Evolutionary conservation across 2,329 filamentous ascomycete species (phyloP), one percentile per base, ranked within the genome.

Genomic region (Gremmenia infestans): DNA sequence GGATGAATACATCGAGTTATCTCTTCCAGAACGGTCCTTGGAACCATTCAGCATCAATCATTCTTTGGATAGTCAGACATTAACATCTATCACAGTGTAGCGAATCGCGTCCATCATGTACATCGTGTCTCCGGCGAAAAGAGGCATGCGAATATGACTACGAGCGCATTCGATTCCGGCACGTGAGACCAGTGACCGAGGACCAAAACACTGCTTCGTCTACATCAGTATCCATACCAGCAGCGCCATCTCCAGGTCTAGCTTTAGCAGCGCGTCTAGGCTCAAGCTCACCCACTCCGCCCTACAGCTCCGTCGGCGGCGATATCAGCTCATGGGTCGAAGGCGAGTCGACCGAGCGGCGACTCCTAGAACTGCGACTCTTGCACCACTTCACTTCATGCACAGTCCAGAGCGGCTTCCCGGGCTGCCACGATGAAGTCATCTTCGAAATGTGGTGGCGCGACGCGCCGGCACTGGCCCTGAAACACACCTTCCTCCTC

Each of bases 311-410:
- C 12, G 15, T 37, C 28, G 43, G 43, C 7, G 40, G 43, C 7
- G 40, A 47, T 46, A 22, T 52, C 47, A 48, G 42, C 7, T 37
- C 39, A 1, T 15, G 8, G 9, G 5, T 52, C 15, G 35, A 36
- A 12, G 9, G 32, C 12, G 52, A 56, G 5, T 45, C 52, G 22
- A 53, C 17, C 19, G 49, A 52, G 11, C 49, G 58, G 4, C 55
- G 51, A 5, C 46, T 64, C 7, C 54, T 66, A 23, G 64, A 66
- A 37, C 49, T 65, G 25, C 55, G 63, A 32, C 61, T 66, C 28
- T 57, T 66, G 57, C 62, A 66, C 48, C 60, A 58, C 15, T 58
- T 55, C 43, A 32, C 50, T 23, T 52, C 49, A 15, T 47, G 22
- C n/a, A 53, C 52, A 7, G 48, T 58, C 37, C 48, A 54, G 17